These are phyloP conservation scores for Teratosphaeria viscida DNA, from an alignment of 2,329 filamentous ascomycete genomes.

Conservation along the genomic window DNA sequence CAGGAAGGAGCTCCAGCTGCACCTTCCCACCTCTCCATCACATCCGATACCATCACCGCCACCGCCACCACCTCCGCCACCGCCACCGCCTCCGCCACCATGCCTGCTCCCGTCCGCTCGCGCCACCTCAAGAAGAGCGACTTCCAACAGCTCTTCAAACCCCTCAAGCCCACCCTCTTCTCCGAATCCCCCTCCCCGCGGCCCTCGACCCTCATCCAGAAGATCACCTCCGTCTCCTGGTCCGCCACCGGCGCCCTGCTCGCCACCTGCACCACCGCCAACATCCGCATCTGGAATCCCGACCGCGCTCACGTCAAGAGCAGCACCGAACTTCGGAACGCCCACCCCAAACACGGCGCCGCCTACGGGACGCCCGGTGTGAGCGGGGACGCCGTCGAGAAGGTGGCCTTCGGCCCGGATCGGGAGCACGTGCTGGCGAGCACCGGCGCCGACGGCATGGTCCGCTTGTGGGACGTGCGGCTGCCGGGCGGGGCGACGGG, in stretches of 20 bases:
- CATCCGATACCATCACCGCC: background rate
- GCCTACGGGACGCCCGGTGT: constrained; percentile 29
- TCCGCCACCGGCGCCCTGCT: constrained; percentile 75
- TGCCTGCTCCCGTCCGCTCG: constrained; percentile 35
- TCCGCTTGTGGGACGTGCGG: constrained; percentile 72
- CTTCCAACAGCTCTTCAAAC: constrained; percentile 56
- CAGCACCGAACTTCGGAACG: constrained; percentile 58
- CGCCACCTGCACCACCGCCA: constrained; percentile 66
- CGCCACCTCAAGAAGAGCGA: constrained; percentile 57
- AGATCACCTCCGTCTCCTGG: constrained; percentile 49
- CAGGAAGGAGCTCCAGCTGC: background rate
- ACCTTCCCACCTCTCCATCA: background rate
- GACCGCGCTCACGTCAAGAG: constrained; percentile 63
- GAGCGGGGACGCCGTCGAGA: constrained; percentile 56
- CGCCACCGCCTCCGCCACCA: constrained; percentile 2
- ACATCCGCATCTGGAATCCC: constrained; percentile 70
- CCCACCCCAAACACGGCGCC: constrained; percentile 13
- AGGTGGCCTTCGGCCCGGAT: constrained; percentile 66
- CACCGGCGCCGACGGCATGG: constrained; percentile 61
- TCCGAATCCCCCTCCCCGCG: constrained; percentile 27
- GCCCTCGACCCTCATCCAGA: constrained; percentile 20
- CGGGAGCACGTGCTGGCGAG: constrained; percentile 70
- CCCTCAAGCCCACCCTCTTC: constrained; percentile 62
- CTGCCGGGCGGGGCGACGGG: constrained; percentile 37
- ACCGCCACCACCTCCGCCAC: background rate